Evolutionary conservation across 2,329 filamentous ascomycete species (phyloP), one percentile per base, ranked within the genome.

Genomic region (Capronia epimyces): DNA sequence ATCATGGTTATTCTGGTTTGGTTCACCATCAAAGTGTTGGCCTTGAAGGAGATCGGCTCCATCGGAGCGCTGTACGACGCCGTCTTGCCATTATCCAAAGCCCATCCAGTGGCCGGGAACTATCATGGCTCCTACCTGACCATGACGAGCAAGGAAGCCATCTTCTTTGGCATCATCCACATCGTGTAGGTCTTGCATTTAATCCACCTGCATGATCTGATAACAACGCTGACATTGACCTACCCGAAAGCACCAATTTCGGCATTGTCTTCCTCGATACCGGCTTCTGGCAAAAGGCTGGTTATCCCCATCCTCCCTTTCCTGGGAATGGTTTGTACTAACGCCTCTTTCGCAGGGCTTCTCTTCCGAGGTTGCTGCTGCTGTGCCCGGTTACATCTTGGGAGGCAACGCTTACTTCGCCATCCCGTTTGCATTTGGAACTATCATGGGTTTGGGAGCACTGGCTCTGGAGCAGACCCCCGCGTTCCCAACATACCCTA

Each of bases 1-100:
- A 69, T 74, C 20, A 71, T 95, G 27, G 78, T 94, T 60, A 89
- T 95, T 54, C 87, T 95, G 60, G 82, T 95, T 63, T 76, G 89
- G 46, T 95, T 58, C 31, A 56, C 52, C 50, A 53, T 58, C 24
- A 27, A 56, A 29, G 55, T 57, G 16, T 95, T n/a, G n/a, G n/a
- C n/a, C n/a, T n/a, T n/a, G n/a, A n/a, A n/a, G n/a, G n/a, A n/a
- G n/a, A n/a, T n/a, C n/a, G n/a, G n/a, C n/a, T n/a, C n/a, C n/a
- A n/a, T n/a, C n/a, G n/a, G n/a, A n/a, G n/a, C n/a, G n/a, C n/a
- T n/a, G n/a, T n/a, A n/a, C n/a, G n/a, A n/a, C n/a, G n/a, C n/a
- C n/a, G n/a, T n/a, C n/a, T n/a, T n/a, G n/a, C n/a, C n/a, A n/a
- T n/a, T n/a, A n/a, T n/a, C 69, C 0, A 60, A 65, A 2, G 65